Percentiles rank a stretch among this genome's conserved stretches.
phyloP scores from a whole-genome alignment of 2,329 filamentous ascomycete genomes.

The Hypomyces perniciosus region DNA sequence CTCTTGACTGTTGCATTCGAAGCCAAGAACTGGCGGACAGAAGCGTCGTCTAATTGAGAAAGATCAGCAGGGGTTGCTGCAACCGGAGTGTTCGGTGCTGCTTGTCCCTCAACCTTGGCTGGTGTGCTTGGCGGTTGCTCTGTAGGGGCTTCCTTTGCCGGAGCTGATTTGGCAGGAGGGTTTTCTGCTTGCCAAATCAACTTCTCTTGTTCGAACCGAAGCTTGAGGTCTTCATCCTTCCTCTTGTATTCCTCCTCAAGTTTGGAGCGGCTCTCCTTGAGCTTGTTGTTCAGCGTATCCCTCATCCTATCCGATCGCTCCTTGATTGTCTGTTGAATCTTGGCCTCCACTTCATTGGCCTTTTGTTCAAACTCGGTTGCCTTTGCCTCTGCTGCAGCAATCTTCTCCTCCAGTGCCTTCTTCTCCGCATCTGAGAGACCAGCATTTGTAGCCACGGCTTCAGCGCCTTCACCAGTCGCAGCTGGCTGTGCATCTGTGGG shows the following conservation, averaged over 20 bases:
- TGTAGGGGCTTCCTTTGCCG: conserved; percentile 19
- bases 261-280: conserved; percentile 57
- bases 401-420: conserved; percentile 55
- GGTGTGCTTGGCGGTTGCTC: conserved; percentile 32
- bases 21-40: conserved; percentile 51
- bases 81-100: conserved; percentile 30
- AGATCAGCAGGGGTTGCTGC: conserved; percentile 36
- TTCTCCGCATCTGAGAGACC: conserved; percentile 51
- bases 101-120: conserved; percentile 30
- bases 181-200: conserved; percentile 56
- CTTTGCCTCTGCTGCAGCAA: conserved; percentile 54
- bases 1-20: conserved; percentile 52
- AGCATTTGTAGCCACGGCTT: conserved; percentile 13
- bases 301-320: conserved; percentile 65
- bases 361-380: conserved; percentile 60
- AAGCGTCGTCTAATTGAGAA: conserved; percentile 46
- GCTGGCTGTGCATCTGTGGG: background rate
- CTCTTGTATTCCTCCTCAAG: conserved; percentile 48
- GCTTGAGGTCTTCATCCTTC: conserved; percentile 47
- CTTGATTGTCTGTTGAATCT: conserved; percentile 55
- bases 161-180: conserved; percentile 19
- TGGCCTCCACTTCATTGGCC: conserved; percentile 57
- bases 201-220: conserved; percentile 57
- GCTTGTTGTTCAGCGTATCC: conserved; percentile 59
- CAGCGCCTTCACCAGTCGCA: background rate